Conservation (phyloP, 164 flowering plant species). For the Berberis vulgaris region DNA sequence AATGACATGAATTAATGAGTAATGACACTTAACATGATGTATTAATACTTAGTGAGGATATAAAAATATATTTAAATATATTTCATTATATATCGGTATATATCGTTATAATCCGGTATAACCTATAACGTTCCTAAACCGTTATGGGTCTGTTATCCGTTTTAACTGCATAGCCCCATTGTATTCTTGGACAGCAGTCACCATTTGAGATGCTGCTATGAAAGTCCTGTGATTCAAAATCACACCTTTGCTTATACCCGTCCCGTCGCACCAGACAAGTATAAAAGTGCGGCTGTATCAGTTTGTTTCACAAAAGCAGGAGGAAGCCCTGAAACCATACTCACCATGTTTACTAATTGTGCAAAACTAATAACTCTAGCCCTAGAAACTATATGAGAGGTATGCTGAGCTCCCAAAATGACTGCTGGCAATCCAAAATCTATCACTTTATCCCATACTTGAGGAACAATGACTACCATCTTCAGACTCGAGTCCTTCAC, state of each 20-base stretch:
- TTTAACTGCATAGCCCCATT: constrained; percentile 18
- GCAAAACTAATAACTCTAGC: constrained; percentile 17
- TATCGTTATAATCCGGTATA: too few species aligned
- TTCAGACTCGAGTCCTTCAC: constrained; percentile 54
- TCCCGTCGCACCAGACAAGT: constrained; percentile 70
- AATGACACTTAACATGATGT: too few species aligned
- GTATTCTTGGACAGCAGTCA: constrained; percentile 32
- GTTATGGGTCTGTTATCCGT: too few species aligned
- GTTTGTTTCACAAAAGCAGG: constrained; percentile 28
- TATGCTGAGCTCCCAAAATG: constrained; percentile 24
- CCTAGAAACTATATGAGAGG: background rate
- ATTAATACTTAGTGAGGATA: too few species aligned
- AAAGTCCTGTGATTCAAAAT: constrained; percentile 57
- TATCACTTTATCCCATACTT: too few species aligned
- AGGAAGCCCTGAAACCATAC: constrained; percentile 22
- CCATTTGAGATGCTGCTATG: constrained; percentile 45
- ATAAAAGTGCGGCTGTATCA: constrained; percentile 65
- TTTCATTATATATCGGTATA: too few species aligned
- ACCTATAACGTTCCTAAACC: too few species aligned
- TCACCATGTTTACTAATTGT: constrained; percentile 25
- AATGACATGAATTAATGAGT: too few species aligned
- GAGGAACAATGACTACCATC: constrained; percentile 27
- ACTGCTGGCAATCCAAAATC: constrained; percentile 27
- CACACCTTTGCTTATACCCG: constrained; percentile 72
- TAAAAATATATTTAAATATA: too few species aligned